Base-by-base conservation (phyloP, 257 asterid genomes). In the Mentha longifolia region DNA sequence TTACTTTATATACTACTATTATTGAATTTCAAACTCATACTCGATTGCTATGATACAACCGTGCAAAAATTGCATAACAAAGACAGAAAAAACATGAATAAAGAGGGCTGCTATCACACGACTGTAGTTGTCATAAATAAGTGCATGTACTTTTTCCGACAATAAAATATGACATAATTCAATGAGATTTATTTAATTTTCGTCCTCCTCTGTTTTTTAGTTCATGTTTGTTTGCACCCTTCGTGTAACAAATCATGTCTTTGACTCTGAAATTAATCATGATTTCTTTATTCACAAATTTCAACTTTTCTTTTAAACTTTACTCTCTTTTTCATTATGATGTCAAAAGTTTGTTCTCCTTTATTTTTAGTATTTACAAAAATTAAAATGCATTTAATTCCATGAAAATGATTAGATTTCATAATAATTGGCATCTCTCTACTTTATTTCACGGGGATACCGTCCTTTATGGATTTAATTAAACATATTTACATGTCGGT, bases 91-190 rank as follows among this genome's bases (percentile, higher is more conserved):
- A 25, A 20, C 31, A 39, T 22, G 37, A 55, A 43, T 57, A 28
- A 57, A 31, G 30, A 12, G 17, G 31, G 43, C 5, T 55, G 14
- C 35, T 51, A 9, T 67, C 74, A 14, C 65, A 66, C 61, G 74
- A 66, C 81, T 71, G 71, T 77, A 71, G 81, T 58, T 13, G 61
- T 30, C 73, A 28, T 64, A 60, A 67, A 76, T 70, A 33, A 1
- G 11, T 62, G 82, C 74, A 57, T 57, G 61, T 73, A 74, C 79
- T 63, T 78, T 61, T 55, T 35, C 82, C 72, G 82, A 78, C 82
- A 78, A 30, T 64, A 14, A 22, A 22, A 12, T 11, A 19, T 3
- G 11, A 20, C 72, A 52, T 20, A 14, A 61, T 68, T 67, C 30
- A 78, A 61, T 73, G 46, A n/a, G 3, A 46, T 68, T 25, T 14